Conservation (phyloP, 2,329 filamentous ascomycete genomes). For the Colletotrichum nymphaeae region DNA sequence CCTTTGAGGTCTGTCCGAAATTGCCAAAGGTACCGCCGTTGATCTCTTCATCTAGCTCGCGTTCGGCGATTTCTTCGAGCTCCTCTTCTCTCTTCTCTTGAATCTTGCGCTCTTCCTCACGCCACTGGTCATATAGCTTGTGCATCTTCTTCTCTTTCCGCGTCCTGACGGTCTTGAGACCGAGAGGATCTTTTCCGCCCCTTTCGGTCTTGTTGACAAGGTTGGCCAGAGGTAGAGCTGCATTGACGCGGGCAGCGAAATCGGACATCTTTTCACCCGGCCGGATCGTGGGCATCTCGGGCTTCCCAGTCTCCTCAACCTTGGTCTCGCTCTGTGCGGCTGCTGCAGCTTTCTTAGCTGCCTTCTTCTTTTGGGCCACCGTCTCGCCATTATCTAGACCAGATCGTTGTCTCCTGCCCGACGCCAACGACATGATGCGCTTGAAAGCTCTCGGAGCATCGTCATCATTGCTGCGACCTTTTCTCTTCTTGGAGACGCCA, state of each 20-base stretch:
- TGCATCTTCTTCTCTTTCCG: conserved; percentile 88
- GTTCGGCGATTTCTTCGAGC: conserved; percentile 71
- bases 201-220: conserved; percentile 73
- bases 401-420: conserved; percentile 68
- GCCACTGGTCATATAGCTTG: conserved; percentile 83
- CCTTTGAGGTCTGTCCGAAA: conserved; percentile 46
- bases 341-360: conserved; percentile 43
- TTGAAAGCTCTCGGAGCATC: conserved; percentile 92
- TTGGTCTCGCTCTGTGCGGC: conserved; percentile 32
- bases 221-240: conserved; percentile 80
- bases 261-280: conserved; percentile 87
- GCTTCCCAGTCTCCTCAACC: conserved; percentile 36
- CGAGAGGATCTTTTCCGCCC: conserved; percentile 71
- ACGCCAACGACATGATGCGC: conserved; percentile 81
- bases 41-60: conserved; percentile 70
- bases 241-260: conserved; percentile 86
- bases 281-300: conserved; percentile 73
- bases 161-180: conserved; percentile 77
- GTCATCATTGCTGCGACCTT: conserved; percentile 65
- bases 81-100: conserved; percentile 75
- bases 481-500: conserved; percentile 52
- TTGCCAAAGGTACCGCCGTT: conserved; percentile 55
- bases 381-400: conserved; percentile 78
- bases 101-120: conserved; percentile 72
- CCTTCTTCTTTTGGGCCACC: conserved; percentile 39